Base-by-base conservation (phyloP, 768 basidiomycete genomes). In the Suillus luteus region DNA sequence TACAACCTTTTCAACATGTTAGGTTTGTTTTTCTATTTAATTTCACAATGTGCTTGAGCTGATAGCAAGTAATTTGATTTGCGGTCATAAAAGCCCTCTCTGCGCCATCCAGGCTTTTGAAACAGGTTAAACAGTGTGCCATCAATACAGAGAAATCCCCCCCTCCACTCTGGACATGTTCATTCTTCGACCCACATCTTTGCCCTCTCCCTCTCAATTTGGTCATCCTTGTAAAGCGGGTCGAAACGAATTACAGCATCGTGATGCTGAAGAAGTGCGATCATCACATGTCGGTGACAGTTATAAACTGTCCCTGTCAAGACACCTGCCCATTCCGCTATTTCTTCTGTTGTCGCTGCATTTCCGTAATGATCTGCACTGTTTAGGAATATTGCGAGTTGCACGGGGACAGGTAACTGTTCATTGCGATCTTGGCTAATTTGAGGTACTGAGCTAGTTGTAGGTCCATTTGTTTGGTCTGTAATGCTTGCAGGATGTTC, bases 321-420 rank as follows among this genome's bases (percentile, higher is more conserved):
- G 33, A 64, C 48, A 5, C 72, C 70, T 35, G 72, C 68, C 57
- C 62, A 64, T 5, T 66, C 58, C 37, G 69, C 68, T 27, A 73
- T 61, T 60, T 73, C 74, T 12, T 70, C 31, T 12, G 61, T 55
- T 1, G 63, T 64, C 1, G 61, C 64, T 2, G 61, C 61, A 60
- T 70, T 70, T 0, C 60, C 57, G 35, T 64, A 64, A 22, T 64
- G 64, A 14, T 52, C 52, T 60, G 12, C 77, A 77, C 2, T 79
- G 46, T 64, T 71, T 40, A 75, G 46, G 35, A 70, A 65, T 22
- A 77, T 73, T 2, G 76, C 71, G 3, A 79, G 71, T 55, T 78
- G 75, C 10, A 67, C 55, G 4, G 70, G 66, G 33, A 76, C 66
- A 11, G 73, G 72, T 22, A 46, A 46, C 44, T 77, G 76, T 27